These are phyloP conservation scores for Globisporangium lucens DNA, from an alignment of 352 stramenopile genomes.

Conservation along the genomic window DNA sequence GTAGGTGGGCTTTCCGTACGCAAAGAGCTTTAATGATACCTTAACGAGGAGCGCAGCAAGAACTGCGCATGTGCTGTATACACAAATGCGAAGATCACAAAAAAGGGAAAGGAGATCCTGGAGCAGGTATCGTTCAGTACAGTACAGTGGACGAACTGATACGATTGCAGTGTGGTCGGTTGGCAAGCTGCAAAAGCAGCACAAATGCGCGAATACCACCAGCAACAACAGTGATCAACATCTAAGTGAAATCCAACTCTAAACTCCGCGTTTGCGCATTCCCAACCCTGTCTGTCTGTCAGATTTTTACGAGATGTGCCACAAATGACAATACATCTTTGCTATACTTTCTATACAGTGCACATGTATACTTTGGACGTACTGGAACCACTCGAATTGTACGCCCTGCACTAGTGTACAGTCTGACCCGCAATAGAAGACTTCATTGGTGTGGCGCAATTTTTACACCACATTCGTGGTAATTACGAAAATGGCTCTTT, in stretches of 20 bases:
- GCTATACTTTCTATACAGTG: no score
- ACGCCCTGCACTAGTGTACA: no score
- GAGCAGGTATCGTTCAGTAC: background rate
- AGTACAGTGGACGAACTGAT: background rate
- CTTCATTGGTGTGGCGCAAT: background rate
- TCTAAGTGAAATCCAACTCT: background rate
- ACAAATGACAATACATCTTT: background rate
- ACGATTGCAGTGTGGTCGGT: background rate
- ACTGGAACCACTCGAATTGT: no score
- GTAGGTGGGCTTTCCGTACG: no score
- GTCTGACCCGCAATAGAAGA: background rate
- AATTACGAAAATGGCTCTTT: constrained; percentile 5
- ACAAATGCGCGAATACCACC: background rate
- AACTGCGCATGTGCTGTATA: no score
- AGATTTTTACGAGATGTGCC: background rate
- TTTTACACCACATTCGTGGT: background rate
- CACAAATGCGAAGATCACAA: no score
- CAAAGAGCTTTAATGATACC: no score
- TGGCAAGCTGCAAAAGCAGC: background rate
- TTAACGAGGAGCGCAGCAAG: no score
- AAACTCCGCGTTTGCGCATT: background rate
- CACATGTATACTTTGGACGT: no score
- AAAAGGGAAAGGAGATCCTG: no score
- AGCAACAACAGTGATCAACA: background rate
- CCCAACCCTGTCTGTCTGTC: background rate